Conservation (phyloP, 225 moss, liverwort and hornwort genomes). For the Asterella californica region DNA sequence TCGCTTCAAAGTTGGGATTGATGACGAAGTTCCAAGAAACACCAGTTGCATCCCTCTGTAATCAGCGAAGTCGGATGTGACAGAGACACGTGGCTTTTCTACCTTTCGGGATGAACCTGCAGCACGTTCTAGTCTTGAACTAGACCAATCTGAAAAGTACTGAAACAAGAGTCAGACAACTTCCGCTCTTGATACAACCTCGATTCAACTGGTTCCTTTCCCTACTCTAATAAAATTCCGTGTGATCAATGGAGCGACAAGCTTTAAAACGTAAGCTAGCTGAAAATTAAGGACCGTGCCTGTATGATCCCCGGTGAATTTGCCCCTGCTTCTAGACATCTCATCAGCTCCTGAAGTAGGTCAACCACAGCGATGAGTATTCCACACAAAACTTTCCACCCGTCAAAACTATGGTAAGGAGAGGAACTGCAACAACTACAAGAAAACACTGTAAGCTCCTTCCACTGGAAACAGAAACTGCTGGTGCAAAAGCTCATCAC, state of each 20-base stretch:
- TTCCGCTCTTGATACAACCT: neutral
- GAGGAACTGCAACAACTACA: neutral
- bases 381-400: neutral
- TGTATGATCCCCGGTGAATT: neutral
- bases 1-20: constrained; percentile 81
- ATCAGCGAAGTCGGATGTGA: constrained; percentile 67
- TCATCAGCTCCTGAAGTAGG: neutral
- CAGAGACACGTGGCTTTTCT: constrained; percentile 29
- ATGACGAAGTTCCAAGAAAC: constrained; percentile 91
- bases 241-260: no score
- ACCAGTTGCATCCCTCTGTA: constrained; percentile 94
- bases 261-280: no score
- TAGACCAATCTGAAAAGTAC: constrained; percentile 9
- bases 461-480: neutral
- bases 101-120: constrained; percentile 6
- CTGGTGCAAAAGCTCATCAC: neutral
- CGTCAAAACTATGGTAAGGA: neutral
- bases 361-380: neutral
- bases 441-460: neutral
- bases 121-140: neutral
- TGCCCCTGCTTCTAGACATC: neutral
- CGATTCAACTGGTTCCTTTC: no score
- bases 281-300: neutral
- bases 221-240: no score
- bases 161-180: neutral